Base-by-base conservation (phyloP, 2,329 filamentous ascomycete species). In the Aspergillus pseudotamarii region DNA sequence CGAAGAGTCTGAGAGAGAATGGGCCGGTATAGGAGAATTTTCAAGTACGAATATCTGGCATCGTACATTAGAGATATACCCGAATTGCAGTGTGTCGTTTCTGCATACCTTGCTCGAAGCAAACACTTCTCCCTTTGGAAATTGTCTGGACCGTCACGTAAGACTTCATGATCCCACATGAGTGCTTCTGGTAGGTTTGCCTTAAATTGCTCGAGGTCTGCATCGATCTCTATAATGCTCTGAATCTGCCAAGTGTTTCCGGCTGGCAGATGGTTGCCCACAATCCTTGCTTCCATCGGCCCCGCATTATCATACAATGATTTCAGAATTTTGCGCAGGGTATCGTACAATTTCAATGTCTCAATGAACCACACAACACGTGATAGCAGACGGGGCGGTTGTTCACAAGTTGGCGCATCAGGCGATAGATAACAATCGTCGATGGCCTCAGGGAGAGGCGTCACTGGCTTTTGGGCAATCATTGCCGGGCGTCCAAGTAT, bases 401-500 rank as follows among this genome's bases (percentile, higher is more conserved):
- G 43, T 46, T 46, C 8, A 23, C 43, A 46, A 6, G 12, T 46
- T 23, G 4, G 11, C 4, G 11, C 6, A 46, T 12, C 11, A 4
- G n/a, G 11, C 26, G n/a, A 46, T 21, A 46, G 21, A 23, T 46
- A 46, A 4, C 43, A 46, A 46, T 46, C 43, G 10, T 46, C 43
- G 26, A 46, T 46, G 4, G 43, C 43, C 43, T 12, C 43, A 23
- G 43, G 43, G 4, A 46, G 21, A 23, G 43, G 43, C 21, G 43
- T 23, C 2, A 14, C 10, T 23, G 43, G n/a, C 43, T 23, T 12
- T 46, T 26, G 43, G 6, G 43, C 43, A 32, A 53, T 53, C 45
- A 59, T 51, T 26, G 46, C 38, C 21, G 57, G 46, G n/a, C 46
- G n/a, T 38, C 57, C 57, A 19, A 59, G 57, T 23, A 59, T 53